phyloP scores from a whole-genome alignment of 2,329 filamentous ascomycete species.

The Neonectria punicea region DNA sequence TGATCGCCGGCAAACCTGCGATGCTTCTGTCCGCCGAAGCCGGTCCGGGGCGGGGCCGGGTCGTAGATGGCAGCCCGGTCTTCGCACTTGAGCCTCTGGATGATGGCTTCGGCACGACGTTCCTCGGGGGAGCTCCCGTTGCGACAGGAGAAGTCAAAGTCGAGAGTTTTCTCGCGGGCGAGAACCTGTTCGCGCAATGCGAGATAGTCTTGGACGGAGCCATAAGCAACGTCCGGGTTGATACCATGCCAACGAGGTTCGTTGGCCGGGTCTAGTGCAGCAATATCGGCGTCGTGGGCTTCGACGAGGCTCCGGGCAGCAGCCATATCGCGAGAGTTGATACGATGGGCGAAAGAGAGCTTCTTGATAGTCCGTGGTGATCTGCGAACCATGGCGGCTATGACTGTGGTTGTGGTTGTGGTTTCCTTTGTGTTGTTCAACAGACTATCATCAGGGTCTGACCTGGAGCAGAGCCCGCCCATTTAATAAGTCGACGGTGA shows the following conservation, averaged over 20 bases:
- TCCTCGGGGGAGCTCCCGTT: constrained; percentile 49
- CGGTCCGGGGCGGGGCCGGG: constrained; percentile 44
- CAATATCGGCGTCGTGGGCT: constrained; percentile 42
- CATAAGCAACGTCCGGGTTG: constrained; percentile 14
- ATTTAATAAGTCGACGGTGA: constrained; percentile 32
- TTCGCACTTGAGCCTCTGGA: constrained; percentile 50
- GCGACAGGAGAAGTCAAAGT: constrained; percentile 54
- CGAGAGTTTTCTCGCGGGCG: constrained; percentile 48
- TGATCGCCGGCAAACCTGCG: constrained; percentile 63
- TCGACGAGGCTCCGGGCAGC: constrained; percentile 40
- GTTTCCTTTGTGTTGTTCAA: constrained; percentile 14
- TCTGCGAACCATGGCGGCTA: constrained; percentile 26
- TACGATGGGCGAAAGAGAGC: constrained; percentile 6
- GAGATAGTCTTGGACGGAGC: constrained; percentile 44
- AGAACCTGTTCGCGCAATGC: constrained; percentile 44
- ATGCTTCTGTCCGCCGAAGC: constrained; percentile 57
- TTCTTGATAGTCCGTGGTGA: constrained; percentile 23
- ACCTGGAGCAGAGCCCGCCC: constrained; percentile 42
- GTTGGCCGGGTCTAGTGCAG: constrained; percentile 13
- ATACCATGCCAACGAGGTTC: neutral
- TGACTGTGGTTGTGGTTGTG: constrained; percentile 22
- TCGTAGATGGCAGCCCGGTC: constrained; percentile 54
- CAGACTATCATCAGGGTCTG: constrained; percentile 16
- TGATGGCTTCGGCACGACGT: constrained; percentile 50
- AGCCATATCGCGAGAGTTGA: constrained; percentile 26